phyloP scores from a whole-genome alignment of 495 filamentous ascomycete species.

The Parmelia sp. region DNA sequence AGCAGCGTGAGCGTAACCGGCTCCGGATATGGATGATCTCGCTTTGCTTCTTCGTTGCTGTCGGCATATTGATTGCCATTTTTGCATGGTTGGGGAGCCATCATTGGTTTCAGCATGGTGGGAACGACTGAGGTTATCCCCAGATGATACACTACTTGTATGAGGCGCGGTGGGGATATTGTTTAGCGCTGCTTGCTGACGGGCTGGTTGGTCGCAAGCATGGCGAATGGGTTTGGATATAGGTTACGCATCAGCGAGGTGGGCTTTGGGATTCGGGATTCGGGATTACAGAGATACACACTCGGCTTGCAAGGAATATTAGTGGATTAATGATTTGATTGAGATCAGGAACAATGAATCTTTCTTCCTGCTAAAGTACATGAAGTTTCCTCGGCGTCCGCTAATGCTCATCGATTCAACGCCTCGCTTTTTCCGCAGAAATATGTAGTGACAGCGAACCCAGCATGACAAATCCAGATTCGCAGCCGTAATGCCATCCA shows the following conservation, averaged over 20 bases:
- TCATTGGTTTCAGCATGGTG: slow-evolving; percentile 19
- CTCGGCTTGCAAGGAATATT: neutral
- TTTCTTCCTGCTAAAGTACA: slow-evolving; percentile 2
- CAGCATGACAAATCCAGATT: neutral
- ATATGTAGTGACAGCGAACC: too few species aligned
- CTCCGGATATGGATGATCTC: slow-evolving; percentile 38
- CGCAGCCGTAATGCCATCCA: neutral
- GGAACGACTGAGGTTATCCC: neutral
- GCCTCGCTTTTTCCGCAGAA: slow-evolving; percentile 13
- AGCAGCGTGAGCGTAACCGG: slow-evolving; percentile 31
- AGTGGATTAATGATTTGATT: neutral
- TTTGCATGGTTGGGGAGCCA: slow-evolving; percentile 24
- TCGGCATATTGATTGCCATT: slow-evolving; percentile 34
- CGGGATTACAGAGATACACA: neutral
- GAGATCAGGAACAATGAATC: neutral
- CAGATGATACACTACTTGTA: neutral
- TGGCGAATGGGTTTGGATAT: slow-evolving; percentile 1
- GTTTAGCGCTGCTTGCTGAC: neutral
- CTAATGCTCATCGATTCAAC: neutral
- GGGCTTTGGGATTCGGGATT: neutral
- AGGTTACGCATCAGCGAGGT: neutral
- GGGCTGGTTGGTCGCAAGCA: neutral
- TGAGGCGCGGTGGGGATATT: neutral
- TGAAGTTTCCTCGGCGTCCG: neutral
- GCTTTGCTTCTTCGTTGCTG: slow-evolving; percentile 32